Conservation (phyloP, 768 basidiomycete genomes). For the Trichaptum fuscoviolaceum region DNA sequence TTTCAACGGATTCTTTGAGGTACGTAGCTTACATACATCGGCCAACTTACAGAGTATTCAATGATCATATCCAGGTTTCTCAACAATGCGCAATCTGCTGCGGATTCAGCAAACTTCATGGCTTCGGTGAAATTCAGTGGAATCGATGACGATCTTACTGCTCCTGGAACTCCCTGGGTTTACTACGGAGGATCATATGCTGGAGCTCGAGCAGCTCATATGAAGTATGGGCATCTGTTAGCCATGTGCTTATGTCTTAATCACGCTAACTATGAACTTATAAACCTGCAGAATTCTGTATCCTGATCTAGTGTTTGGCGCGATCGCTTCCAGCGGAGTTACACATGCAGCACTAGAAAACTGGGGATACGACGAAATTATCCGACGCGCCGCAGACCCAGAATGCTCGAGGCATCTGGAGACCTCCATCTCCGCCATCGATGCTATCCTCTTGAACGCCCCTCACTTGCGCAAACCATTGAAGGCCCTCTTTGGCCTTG, state of each 20-base stretch:
- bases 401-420: conserved; percentile 55
- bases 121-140: conserved; percentile 68
- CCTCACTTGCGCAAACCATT: conserved; percentile 43
- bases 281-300: conserved; percentile 46
- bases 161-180: conserved; percentile 78
- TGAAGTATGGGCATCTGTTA: conserved; percentile 36
- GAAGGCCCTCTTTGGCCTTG: conserved; percentile 75
- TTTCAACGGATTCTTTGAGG: conserved; percentile 82
- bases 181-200: conserved; percentile 95
- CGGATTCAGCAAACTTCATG: conserved; percentile 93
- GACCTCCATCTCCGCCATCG: conserved; percentile 54
- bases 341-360: conserved; percentile 79
- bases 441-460: conserved; percentile 45
- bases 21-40: conserved; percentile 21
- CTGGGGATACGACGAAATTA: conserved; percentile 88
- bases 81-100: conserved; percentile 82
- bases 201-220: conserved; percentile 89
- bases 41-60: conserved; percentile 7
- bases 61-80: conserved; percentile 56
- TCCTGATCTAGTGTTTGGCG: conserved; percentile 83
- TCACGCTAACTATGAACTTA: neutral
- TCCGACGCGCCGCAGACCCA: conserved; percentile 61
- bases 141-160: conserved; percentile 64
- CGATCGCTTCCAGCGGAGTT: conserved; percentile 87
- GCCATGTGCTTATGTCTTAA: neutral